A percentile compares a stretch with the other conserved stretches of the same genome.
Conservation (phyloP, 192 early-diverging fungal species). For the Coemansia sp. region DNA sequence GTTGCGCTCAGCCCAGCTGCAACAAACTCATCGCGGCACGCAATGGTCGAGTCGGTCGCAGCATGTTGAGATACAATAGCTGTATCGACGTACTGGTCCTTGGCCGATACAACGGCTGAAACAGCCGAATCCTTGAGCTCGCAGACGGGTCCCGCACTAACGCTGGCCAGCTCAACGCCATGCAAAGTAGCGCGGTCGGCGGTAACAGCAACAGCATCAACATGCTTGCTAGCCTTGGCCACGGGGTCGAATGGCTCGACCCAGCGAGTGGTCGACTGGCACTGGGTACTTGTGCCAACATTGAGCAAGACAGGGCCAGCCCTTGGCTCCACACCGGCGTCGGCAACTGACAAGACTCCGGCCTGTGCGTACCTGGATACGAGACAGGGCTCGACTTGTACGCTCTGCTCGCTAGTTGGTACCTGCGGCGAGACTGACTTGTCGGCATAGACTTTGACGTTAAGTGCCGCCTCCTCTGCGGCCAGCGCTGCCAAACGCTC, state of each 20-base stretch:
- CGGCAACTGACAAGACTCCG: constrained; percentile 6
- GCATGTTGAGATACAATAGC: background rate
- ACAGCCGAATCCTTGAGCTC: constrained; percentile 13
- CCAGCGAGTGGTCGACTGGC: constrained; percentile 22
- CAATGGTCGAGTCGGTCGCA: background rate
- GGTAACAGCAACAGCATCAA: constrained; percentile 8
- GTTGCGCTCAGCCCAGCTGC: background rate
- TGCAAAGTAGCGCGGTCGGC: constrained; percentile 16
- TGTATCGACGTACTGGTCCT: constrained; percentile 5
- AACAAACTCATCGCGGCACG: constrained; percentile 6
- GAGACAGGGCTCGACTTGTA: constrained; percentile 35
- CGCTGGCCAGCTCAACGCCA: constrained; percentile 15
- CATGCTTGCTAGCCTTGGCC: constrained; percentile 7
- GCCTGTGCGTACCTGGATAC: constrained; percentile 26
- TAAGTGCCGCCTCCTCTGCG: constrained; percentile 27
- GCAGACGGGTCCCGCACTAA: constrained; percentile 17
- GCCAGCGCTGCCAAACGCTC: constrained; percentile 27
- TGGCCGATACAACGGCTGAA: background rate
- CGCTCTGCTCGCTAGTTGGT: constrained; percentile 22
- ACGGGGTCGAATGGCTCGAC: constrained; percentile 48
- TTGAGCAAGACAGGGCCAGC: constrained; percentile 10
- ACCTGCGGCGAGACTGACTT: constrained; percentile 26
- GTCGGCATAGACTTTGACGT: constrained; percentile 29
- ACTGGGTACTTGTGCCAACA: constrained; percentile 20
- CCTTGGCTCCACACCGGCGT: constrained; percentile 32